These are phyloP conservation scores for Penicillium sp. DNA, from an alignment of 2,329 filamentous ascomycete species.

Conservation along the genomic window DNA sequence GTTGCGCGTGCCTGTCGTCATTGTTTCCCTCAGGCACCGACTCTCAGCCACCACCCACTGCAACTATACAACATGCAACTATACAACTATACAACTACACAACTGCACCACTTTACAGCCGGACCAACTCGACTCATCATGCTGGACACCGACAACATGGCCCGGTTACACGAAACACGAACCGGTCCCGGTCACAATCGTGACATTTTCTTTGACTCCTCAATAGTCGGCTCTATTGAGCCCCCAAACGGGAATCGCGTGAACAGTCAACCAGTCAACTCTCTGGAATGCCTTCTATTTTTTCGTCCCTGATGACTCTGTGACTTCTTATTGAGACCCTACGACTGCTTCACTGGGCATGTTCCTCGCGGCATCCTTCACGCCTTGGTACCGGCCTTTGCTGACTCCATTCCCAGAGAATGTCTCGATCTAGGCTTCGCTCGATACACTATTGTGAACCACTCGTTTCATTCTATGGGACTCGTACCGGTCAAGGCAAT, in stretches of 20 bases:
- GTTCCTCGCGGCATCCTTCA: not conserved
- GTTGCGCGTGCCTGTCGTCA: constrained; percentile 1
- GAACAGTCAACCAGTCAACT: not conserved
- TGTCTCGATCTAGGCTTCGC: not conserved
- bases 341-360: not conserved
- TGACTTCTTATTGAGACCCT: not conserved
- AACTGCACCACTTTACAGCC: not conserved
- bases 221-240: constrained; percentile 24
- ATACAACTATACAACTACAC: not conserved
- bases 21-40: not conserved
- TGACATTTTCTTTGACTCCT: not conserved
- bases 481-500: not conserved
- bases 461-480: not conserved
- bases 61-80: not conserved
- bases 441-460: not conserved
- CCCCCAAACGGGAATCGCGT: constrained; percentile 14
- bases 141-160: not conserved
- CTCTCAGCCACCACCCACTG: too few species aligned
- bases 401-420: not conserved
- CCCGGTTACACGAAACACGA: not conserved
- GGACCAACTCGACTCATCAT: not conserved
- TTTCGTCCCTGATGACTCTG: not conserved
- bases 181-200: not conserved
- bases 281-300: not conserved
- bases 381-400: not conserved